These are phyloP conservation scores for Verticillium nubilum DNA, from an alignment of 2,329 filamentous ascomycete genomes.

Conservation along the genomic window DNA sequence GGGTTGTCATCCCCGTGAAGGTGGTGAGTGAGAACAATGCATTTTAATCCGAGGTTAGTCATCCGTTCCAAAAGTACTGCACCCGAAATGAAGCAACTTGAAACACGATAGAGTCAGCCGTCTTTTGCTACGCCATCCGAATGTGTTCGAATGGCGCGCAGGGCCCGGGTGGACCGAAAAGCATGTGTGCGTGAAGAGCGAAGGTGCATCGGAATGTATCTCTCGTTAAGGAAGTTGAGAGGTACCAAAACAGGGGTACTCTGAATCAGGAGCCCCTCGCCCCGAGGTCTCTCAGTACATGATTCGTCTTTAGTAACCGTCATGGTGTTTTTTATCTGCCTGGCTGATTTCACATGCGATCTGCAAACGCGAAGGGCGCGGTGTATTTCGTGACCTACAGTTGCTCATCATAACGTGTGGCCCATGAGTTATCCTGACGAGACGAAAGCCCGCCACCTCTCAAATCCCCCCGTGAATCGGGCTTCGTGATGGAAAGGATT, in stretches of 20 bases:
- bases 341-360: not conserved
- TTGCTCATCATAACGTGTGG: not conserved
- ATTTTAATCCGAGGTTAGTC: no score
- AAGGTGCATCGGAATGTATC: slow-evolving; percentile 2
- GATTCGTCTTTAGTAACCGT: not conserved
- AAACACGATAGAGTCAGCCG: not conserved
- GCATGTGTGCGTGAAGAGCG: not conserved
- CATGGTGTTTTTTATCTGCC: not conserved
- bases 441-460: not conserved
- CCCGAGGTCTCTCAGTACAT: not conserved
- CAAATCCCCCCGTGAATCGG: not conserved
- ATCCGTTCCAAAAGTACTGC: no score
- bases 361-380: not conserved
- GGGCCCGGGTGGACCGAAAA: not conserved
- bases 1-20: no score
- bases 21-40: no score
- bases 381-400: not conserved
- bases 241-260: not conserved
- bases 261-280: not conserved
- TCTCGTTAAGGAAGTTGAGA: slow-evolving; percentile 5
- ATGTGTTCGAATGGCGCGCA: not conserved
- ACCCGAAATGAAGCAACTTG: not conserved
- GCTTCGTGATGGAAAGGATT: not conserved
- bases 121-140: not conserved
- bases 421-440: not conserved